Conservation (phyloP, 768 basidiomycete species). For the Boletus coccyginus region DNA sequence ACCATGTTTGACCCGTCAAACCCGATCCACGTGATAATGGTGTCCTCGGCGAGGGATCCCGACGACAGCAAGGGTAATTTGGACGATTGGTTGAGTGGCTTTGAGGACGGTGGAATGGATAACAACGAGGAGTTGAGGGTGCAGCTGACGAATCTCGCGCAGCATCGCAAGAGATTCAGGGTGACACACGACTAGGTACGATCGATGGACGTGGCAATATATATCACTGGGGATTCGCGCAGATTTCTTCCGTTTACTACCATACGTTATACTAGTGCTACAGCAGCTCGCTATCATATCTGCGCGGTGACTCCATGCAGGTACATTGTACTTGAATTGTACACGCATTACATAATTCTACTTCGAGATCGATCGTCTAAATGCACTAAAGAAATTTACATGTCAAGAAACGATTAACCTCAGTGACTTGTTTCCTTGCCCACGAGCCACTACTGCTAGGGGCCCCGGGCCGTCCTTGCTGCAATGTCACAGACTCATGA, state of each 20-base stretch:
- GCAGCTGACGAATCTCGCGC: neutral
- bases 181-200: neutral
- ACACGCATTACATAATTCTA: too few relatives aligned
- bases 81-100: neutral
- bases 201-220: neutral
- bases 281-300: too few relatives aligned
- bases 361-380: too few relatives aligned
- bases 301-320: too few relatives aligned
- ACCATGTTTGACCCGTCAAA: conserved; percentile 7
- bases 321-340: too few relatives aligned
- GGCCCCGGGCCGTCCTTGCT: too few relatives aligned
- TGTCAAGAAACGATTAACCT: too few relatives aligned
- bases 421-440: too few relatives aligned
- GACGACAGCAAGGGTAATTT: neutral
- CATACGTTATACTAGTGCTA: too few relatives aligned
- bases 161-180: conserved; percentile 1
- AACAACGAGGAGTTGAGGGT: neutral
- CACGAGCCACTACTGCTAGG: too few relatives aligned
- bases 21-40: conserved; percentile 3
- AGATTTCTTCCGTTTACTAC: neutral
- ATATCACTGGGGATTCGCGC: neutral
- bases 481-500: too few relatives aligned
- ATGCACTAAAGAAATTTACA: too few relatives aligned
- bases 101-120: neutral
- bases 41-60: neutral